Evolutionary conservation across 371 early-diverging fungal genomes (phyloP).

Genomic region (Rhizopus arrhizus): DNA sequence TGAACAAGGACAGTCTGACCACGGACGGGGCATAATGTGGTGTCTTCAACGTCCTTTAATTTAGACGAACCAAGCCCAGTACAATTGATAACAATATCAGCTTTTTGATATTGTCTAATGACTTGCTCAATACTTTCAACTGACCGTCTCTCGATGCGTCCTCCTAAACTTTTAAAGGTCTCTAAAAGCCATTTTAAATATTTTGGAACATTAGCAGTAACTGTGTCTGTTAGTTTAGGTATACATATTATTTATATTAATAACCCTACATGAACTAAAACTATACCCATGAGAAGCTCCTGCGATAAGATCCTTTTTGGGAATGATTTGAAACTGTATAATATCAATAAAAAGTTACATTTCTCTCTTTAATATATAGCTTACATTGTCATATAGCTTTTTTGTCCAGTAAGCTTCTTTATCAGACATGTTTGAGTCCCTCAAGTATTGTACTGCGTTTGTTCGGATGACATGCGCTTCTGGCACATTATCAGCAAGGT

Average conservation of each 20-base stretch:
- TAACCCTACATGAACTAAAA: constrained; percentile 35
- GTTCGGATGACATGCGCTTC: constrained; percentile 40
- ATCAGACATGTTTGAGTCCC: constrained; percentile 20
- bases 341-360: background rate
- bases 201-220: constrained; percentile 42
- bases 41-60: constrained; percentile 73
- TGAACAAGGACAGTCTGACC: constrained; percentile 76
- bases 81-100: constrained; percentile 74
- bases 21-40: constrained; percentile 64
- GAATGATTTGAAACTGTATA: constrained; percentile 28
- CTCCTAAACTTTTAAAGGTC: constrained; percentile 59
- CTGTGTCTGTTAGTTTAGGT: constrained; percentile 15
- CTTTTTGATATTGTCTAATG: constrained; percentile 37
- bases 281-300: constrained; percentile 31
- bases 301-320: constrained; percentile 24
- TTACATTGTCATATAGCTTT: constrained; percentile 37
- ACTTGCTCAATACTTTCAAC: constrained; percentile 60
- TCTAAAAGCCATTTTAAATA: constrained; percentile 69
- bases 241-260: background rate
- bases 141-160: constrained; percentile 44
- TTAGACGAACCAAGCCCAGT: constrained; percentile 65
- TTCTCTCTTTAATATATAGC: background rate
- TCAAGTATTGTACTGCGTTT: constrained; percentile 30
- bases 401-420: constrained; percentile 40
- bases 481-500: constrained; percentile 34